These are phyloP conservation scores for Boletellus ananas DNA, from an alignment of 768 basidiomycete genomes.

Conservation along the genomic window DNA sequence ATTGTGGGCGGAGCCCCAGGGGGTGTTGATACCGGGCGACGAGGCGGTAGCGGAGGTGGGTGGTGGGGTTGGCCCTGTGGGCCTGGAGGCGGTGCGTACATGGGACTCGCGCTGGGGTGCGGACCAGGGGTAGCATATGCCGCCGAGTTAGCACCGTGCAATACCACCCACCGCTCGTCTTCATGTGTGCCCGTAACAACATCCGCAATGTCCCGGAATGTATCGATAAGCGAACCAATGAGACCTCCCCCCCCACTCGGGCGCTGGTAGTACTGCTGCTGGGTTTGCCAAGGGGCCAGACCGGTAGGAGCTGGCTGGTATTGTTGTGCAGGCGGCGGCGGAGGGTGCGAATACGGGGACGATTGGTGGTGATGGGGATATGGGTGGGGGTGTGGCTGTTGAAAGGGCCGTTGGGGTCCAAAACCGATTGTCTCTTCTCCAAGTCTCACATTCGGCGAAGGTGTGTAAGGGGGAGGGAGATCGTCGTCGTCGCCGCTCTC, in stretches of 20 bases:
- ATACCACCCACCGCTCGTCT: slow-evolving; percentile 12
- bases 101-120: slow-evolving; percentile 1
- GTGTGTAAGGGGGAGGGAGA: slow-evolving; percentile 68
- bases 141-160: slow-evolving; percentile 13
- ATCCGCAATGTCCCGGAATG: slow-evolving; percentile 28
- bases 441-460: slow-evolving; percentile 44
- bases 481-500: slow-evolving; percentile 39
- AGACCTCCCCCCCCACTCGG: slow-evolving; percentile 23
- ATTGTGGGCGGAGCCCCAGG: slow-evolving; percentile 8
- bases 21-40: slow-evolving; percentile 15
- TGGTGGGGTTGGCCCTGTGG: neutral
- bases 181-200: slow-evolving; percentile 22
- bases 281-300: slow-evolving; percentile 21
- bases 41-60: slow-evolving; percentile 1
- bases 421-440: slow-evolving; percentile 63
- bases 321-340: neutral
- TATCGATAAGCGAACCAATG: slow-evolving; percentile 24
- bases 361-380: neutral
- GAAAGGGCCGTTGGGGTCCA: slow-evolving; percentile 64
- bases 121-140: slow-evolving; percentile 22
- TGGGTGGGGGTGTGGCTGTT: slow-evolving; percentile 33
- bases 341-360: neutral
- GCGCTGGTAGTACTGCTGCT: slow-evolving; percentile 15
- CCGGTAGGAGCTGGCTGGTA: neutral
- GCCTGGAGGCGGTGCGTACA: slow-evolving; percentile 13